Evolutionary conservation across 257 asterid genomes (phyloP).

Genomic region (Fraxinus anomala): DNA sequence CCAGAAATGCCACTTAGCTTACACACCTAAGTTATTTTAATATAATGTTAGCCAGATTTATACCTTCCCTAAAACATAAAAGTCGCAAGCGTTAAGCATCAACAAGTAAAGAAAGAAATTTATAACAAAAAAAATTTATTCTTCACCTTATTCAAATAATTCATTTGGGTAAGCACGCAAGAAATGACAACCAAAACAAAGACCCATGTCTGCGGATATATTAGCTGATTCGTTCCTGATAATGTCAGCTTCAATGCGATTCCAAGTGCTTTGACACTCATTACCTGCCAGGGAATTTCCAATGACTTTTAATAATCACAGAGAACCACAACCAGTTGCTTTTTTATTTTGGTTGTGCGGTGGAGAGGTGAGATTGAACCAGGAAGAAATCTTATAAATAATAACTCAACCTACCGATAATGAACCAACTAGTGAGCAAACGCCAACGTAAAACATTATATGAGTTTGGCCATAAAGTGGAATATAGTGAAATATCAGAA

Average conservation of each 20-base stretch:
- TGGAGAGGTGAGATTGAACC: background rate
- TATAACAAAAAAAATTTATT: background rate
- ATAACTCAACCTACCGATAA: slow-evolving; percentile 73
- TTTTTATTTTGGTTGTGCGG: background rate
- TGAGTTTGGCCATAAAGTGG: slow-evolving; percentile 82
- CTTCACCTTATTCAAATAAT: slow-evolving; percentile 51
- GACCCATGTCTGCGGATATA: slow-evolving; percentile 57
- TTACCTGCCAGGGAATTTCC: slow-evolving; percentile 38
- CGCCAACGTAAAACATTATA: slow-evolving; percentile 72
- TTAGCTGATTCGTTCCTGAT: slow-evolving; percentile 47
- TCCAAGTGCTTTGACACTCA: slow-evolving; percentile 58
- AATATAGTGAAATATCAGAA: slow-evolving; percentile 58
- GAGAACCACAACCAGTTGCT: slow-evolving; percentile 1
- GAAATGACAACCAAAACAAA: slow-evolving; percentile 34
- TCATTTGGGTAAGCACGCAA: slow-evolving; percentile 51
- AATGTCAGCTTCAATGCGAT: slow-evolving; percentile 53
- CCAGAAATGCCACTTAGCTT: background rate
- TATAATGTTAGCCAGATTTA: background rate
- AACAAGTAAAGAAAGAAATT: background rate
- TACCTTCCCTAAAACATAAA: background rate
- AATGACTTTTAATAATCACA: background rate
- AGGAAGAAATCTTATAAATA: slow-evolving; percentile 4
- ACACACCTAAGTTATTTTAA: background rate
- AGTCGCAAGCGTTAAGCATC: background rate
- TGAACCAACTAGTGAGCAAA: slow-evolving; percentile 77